phyloP scores from a whole-genome alignment of 768 basidiomycete genomes.

The Tricholoma matsutake region DNA sequence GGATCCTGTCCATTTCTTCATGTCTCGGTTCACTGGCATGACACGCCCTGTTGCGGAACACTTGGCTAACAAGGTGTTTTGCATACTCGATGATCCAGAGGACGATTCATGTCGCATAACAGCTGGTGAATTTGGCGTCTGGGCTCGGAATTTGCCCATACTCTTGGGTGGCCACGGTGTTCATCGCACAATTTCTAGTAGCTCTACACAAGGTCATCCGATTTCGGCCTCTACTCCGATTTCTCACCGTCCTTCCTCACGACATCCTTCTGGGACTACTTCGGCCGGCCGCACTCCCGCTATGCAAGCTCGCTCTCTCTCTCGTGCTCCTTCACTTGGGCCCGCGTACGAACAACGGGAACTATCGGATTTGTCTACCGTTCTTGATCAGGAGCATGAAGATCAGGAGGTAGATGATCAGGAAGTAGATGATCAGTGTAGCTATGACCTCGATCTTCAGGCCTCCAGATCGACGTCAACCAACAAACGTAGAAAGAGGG shows the following conservation, averaged over 20 bases:
- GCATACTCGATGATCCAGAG: constrained; percentile 62
- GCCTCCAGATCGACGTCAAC: constrained; percentile 64
- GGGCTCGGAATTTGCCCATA: constrained; percentile 80
- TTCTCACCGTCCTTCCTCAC: constrained; percentile 70
- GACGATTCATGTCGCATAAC: constrained; percentile 67
- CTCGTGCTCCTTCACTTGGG: constrained; percentile 61
- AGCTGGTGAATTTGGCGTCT: constrained; percentile 81
- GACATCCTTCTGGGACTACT: constrained; percentile 51
- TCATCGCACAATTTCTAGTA: constrained; percentile 60
- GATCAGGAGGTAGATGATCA: constrained; percentile 41
- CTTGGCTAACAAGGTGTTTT: constrained; percentile 82
- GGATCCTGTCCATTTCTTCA: constrained; percentile 82
- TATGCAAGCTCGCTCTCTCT: constrained; percentile 51
- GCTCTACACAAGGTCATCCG: constrained; percentile 58
- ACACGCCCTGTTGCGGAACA: constrained; percentile 83
- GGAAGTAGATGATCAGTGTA: constrained; percentile 41
- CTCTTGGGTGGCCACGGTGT: constrained; percentile 54
- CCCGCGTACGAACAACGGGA: constrained; percentile 46
- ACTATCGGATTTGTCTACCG: constrained; percentile 47
- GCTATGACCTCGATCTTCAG: constrained; percentile 31
- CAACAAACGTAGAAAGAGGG: constrained; percentile 80
- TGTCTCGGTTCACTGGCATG: constrained; percentile 89
- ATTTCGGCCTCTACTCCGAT: constrained; percentile 60
- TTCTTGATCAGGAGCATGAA: constrained; percentile 51
- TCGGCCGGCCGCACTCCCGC: constrained; percentile 50